These are phyloP conservation scores for Physaria fendleri DNA, from an alignment of 345 rosid genomes.

Conservation along the genomic window DNA sequence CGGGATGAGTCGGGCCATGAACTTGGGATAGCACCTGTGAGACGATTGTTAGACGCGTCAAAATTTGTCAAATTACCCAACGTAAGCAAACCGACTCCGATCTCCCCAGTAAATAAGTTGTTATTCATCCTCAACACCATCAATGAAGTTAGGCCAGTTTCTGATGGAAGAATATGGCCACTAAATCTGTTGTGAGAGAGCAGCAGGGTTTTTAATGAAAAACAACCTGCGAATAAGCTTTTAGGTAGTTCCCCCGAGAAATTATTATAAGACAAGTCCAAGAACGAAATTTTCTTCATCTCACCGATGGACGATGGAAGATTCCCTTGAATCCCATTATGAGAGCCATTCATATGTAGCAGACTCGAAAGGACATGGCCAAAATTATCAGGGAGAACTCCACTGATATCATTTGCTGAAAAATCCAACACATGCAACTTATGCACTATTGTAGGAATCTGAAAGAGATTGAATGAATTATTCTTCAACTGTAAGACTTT, in stretches of 20 bases:
- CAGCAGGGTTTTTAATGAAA: not conserved
- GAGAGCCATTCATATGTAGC: not conserved
- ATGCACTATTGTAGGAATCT: not conserved
- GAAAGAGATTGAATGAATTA: slow-evolving; percentile 16
- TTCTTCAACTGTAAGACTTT: not conserved
- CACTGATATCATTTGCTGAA: not conserved
- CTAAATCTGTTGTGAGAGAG: not conserved
- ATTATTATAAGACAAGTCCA: not conserved
- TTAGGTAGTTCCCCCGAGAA: not conserved
- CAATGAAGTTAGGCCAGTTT: not conserved
- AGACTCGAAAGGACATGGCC: not conserved
- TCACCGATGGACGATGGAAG: slow-evolving; percentile 1
- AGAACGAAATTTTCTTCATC: not conserved
- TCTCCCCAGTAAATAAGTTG: not conserved
- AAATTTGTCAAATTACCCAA: not conserved
- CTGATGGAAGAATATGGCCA: not conserved
- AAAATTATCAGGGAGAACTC: not conserved
- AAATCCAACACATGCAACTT: not conserved
- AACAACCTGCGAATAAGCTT: not conserved
- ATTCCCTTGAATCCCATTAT: not conserved
- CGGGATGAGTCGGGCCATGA: too few species aligned
- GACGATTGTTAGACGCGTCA: not conserved
- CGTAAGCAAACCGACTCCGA: not conserved
- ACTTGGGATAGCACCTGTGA: not conserved
- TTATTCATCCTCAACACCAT: not conserved